Base-by-base conservation (phyloP, 345 rosid species). In the Excoecaria agallocha region DNA sequence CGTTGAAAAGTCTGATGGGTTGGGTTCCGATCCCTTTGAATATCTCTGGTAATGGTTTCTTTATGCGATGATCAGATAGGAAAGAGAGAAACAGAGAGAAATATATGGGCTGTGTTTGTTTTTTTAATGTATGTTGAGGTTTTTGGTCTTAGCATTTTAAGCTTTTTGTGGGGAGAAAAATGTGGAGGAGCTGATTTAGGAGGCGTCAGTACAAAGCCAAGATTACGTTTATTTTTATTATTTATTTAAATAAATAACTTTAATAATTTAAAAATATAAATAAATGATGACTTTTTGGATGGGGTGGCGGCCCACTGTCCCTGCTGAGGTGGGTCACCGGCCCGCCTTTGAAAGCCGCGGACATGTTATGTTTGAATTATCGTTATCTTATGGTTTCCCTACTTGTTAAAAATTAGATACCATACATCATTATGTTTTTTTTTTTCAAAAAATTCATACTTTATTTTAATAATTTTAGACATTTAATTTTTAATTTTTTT, bases 151-250 rank as follows among this genome's bases (percentile, higher is more conserved):
- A 16, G 0, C 5, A 5, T 45, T 22, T 46, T 59, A n/a, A 43
- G 25, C 37, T 58, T 72, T 45, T 43, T 43, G 48, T n/a, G 8
- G 39, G 25, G 61, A 51, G 69, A 39, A 12, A 74, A 74, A 22
- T 56, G 65, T 56, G 66, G 77, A 45, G 45, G 65, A 74, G 58
- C 25, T 15, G 71, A 45, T 55, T 74, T 74, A 56, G 71, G 71
- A 66, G 77, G 65, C 65, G 19, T 62, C 22, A 17, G 5, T 56
- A 54, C 64, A 30, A 66, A 74, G 77, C 57, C 25, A 74, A 66
- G 71, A 25, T 66, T 65, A 15, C 6, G 6, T 5, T 30, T 30
- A 37, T 37, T 24, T 62, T 8, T 62, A 5, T 37, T 35, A 7
- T 60, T 25, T 60, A 12, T 17, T 15, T 30, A 30, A 30, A 30